Evolutionary conservation across 495 filamentous ascomycete species (phyloP).

Genomic region (Chaetomium fimeti): DNA sequence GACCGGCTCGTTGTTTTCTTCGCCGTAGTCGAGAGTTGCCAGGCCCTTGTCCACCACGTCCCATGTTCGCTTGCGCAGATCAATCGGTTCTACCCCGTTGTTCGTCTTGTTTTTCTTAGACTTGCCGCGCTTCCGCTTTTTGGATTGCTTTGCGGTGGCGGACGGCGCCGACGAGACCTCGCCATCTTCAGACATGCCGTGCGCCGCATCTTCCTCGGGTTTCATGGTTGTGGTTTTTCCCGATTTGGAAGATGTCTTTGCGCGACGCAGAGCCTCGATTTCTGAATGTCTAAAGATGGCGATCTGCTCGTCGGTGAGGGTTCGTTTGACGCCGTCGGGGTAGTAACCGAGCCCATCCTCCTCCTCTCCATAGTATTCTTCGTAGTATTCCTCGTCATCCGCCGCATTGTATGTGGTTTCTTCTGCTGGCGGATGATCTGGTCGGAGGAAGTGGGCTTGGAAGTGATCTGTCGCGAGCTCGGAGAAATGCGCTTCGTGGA

Average conservation of each 20-base stretch:
- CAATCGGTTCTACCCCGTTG: conserved; percentile 46
- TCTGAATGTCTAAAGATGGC: conserved; percentile 89
- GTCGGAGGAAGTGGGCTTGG: conserved; percentile 45
- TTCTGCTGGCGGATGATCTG: conserved; percentile 24
- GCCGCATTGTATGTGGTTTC: conserved; percentile 21
- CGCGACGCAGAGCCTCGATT: conserved; percentile 67
- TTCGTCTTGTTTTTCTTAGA: conserved; percentile 35
- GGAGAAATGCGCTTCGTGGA: conserved; percentile 67
- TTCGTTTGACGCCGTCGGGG: conserved; percentile 82
- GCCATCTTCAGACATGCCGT: conserved; percentile 32
- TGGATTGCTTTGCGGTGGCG: conserved; percentile 32
- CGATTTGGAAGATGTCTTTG: conserved; percentile 26
- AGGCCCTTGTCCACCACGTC: conserved; percentile 55
- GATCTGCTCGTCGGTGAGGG: conserved; percentile 88
- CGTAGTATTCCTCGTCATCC: conserved; percentile 39
- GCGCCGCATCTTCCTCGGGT: conserved; percentile 20
- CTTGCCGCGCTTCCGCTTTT: conserved; percentile 37
- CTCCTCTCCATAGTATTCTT: conserved; percentile 43
- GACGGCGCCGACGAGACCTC: conserved; percentile 36
- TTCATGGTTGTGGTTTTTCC: conserved; percentile 25
- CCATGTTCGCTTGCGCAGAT: conserved; percentile 59
- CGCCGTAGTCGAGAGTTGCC: conserved; percentile 54
- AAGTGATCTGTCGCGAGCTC: conserved; percentile 47
- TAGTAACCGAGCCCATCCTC: conserved; percentile 84
- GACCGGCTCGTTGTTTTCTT: conserved; percentile 32